A percentile compares a stretch with the other conserved stretches of the same genome.
Conservation (phyloP, 345 rosid species). For the Noccaea caerulescens region DNA sequence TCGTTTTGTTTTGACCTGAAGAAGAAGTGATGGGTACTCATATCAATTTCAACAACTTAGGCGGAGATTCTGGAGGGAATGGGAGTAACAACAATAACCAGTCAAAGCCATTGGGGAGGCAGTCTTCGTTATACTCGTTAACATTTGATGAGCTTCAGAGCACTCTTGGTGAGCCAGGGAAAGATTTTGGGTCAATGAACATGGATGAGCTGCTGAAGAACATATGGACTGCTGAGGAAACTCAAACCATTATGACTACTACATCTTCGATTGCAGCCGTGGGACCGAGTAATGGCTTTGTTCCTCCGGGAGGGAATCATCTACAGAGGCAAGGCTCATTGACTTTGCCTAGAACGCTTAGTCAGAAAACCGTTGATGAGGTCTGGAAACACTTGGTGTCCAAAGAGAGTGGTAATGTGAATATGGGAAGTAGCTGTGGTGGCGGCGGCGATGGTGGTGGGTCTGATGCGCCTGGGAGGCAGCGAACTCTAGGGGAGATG, state of each 20-base stretch:
- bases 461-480: constrained; percentile 57
- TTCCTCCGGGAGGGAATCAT: constrained; percentile 42
- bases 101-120: constrained; percentile 54
- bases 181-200: constrained; percentile 97
- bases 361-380: constrained; percentile 92
- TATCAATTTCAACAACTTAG: constrained; percentile 61
- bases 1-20: constrained; percentile 6
- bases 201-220: constrained; percentile 94
- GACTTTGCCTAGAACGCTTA: constrained; percentile 83
- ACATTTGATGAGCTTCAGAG: constrained; percentile 90
- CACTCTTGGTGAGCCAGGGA: constrained; percentile 69
- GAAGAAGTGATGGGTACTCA: constrained; percentile 56
- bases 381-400: constrained; percentile 70
- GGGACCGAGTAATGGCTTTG: constrained; percentile 42
- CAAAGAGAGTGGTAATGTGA: constrained; percentile 49
- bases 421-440: background rate
- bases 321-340: constrained; percentile 89
- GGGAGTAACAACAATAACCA: constrained; percentile 36
- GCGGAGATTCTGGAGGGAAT: constrained; percentile 47
- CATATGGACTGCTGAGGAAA: constrained; percentile 88
- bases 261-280: constrained; percentile 37
- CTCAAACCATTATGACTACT: constrained; percentile 51
- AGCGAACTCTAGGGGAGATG: constrained; percentile 81
- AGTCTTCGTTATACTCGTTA: constrained; percentile 74
- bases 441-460: background rate